These are phyloP conservation scores for Magnolia kwangsiensis DNA, from an alignment of 164 flowering plant genomes.

Conservation along the genomic window DNA sequence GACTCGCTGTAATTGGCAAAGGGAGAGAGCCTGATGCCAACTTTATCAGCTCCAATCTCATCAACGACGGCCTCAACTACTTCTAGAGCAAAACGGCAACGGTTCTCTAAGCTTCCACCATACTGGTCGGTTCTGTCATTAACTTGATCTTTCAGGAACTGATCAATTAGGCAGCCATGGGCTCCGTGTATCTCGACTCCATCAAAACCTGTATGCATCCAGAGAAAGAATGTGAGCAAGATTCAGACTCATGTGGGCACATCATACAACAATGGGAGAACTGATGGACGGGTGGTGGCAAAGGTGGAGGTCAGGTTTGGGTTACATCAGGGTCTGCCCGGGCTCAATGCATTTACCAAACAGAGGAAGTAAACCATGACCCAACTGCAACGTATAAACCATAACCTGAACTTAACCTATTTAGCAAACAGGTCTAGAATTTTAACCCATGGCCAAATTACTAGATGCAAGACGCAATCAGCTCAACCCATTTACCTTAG, in stretches of 20 bases:
- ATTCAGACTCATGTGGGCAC: too few relatives aligned
- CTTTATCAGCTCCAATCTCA: constrained; percentile 13
- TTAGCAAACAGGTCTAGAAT: too few relatives aligned
- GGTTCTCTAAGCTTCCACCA: constrained; percentile 11
- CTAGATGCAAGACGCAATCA: too few relatives aligned
- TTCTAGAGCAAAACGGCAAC: constrained; percentile 6
- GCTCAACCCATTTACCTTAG: too few relatives aligned
- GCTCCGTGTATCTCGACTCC: constrained; percentile 54
- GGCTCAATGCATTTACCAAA: too few relatives aligned
- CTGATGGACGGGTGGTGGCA: too few relatives aligned
- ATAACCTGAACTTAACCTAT: too few relatives aligned
- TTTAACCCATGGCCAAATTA: too few relatives aligned
- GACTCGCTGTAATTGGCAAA: constrained; percentile 25
- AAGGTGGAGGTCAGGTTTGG: background rate
- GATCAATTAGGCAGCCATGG: constrained; percentile 35
- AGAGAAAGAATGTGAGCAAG: background rate
- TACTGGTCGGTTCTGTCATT: constrained; percentile 1
- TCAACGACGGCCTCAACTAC: constrained; percentile 3
- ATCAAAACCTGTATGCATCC: constrained; percentile 40
- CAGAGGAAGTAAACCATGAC: too few relatives aligned
- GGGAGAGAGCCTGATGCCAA: constrained; percentile 8
- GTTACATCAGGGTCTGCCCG: too few relatives aligned
- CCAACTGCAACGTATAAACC: too few relatives aligned
- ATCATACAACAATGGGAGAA: background rate
- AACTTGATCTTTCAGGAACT: constrained; percentile 37